These are phyloP conservation scores for Coelastrella sp. DNA, from an alignment of 139 green algal species.

Conservation along the genomic window DNA sequence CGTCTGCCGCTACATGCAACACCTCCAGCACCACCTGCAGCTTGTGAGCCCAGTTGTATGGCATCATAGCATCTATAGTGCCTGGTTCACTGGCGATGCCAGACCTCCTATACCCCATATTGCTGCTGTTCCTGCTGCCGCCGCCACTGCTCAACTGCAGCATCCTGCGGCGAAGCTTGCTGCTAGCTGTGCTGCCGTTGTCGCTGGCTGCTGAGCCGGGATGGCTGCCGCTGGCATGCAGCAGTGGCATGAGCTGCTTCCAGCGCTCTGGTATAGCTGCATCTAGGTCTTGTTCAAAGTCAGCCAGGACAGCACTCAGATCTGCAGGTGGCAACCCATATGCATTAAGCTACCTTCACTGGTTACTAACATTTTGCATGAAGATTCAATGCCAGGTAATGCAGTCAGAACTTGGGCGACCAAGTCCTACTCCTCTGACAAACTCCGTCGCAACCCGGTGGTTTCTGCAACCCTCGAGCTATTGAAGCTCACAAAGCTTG, in stretches of 20 bases:
- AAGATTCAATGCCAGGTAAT: too few species aligned
- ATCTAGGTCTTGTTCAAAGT: conserved; percentile 23
- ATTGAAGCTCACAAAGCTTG: too few species aligned
- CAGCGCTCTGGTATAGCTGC: not conserved
- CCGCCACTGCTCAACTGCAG: not conserved
- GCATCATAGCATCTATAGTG: not conserved
- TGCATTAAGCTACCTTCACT: not conserved
- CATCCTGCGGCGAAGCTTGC: not conserved
- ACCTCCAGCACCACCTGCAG: conserved; percentile 27
- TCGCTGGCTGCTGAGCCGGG: not conserved
- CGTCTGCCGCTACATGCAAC: not conserved
- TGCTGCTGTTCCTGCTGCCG: not conserved
- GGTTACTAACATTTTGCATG: too few species aligned
- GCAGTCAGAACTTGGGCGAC: too few species aligned
- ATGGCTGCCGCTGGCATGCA: not conserved
- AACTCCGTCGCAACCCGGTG: too few species aligned
- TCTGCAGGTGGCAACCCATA: not conserved
- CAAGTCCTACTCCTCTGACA: too few species aligned
- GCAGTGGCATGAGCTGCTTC: not conserved
- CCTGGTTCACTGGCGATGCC: not conserved
- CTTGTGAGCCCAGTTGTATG: not conserved
- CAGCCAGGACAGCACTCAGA: not conserved
- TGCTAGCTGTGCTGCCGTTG: not conserved
- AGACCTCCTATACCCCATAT: not conserved
- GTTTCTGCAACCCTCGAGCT: too few species aligned